Evolutionary conservation across 2,329 filamentous ascomycete species (phyloP).

Genomic region (Epichloe glyceriae): DNA sequence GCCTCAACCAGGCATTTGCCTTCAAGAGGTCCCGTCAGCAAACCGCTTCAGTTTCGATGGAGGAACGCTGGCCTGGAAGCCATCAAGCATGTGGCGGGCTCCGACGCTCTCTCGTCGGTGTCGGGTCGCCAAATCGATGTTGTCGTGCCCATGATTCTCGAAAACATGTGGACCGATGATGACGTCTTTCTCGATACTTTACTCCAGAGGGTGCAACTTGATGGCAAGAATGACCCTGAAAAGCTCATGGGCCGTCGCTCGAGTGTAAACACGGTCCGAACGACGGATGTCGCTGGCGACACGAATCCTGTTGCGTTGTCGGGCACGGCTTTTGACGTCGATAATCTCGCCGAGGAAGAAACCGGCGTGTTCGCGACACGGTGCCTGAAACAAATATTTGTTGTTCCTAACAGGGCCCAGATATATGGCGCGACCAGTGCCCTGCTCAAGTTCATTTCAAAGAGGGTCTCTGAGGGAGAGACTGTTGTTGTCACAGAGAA

Average conservation of each 20-base stretch:
- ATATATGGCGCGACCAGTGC: slow-evolving; percentile 64
- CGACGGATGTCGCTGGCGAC: slow-evolving; percentile 46
- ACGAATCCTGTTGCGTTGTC: slow-evolving; percentile 61
- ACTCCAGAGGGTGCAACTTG: slow-evolving; percentile 50
- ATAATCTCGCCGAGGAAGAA: slow-evolving; percentile 80
- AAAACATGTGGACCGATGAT: slow-evolving; percentile 70
- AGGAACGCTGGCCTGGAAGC: slow-evolving; percentile 62
- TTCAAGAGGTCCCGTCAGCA: slow-evolving; percentile 43
- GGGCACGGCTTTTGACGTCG: slow-evolving; percentile 73
- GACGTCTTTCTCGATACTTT: slow-evolving; percentile 57
- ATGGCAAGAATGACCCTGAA: slow-evolving; percentile 57
- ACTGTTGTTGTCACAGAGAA: slow-evolving; percentile 37
- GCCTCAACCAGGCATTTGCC: slow-evolving; percentile 50
- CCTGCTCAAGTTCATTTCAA: slow-evolving; percentile 61
- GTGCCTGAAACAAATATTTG: slow-evolving; percentile 76
- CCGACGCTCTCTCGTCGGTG: slow-evolving; percentile 64
- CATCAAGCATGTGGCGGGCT: slow-evolving; percentile 67
- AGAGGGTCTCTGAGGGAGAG: slow-evolving; percentile 39
- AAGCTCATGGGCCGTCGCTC: slow-evolving; percentile 52
- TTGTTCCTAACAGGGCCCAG: slow-evolving; percentile 68
- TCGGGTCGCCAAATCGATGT: slow-evolving; percentile 63
- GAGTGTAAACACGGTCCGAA: slow-evolving; percentile 66
- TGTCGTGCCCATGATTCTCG: slow-evolving; percentile 72
- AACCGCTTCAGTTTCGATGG: slow-evolving; percentile 68
- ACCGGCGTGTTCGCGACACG: slow-evolving; percentile 73